Base-by-base conservation (phyloP, 1,284 basidiomycete genomes). In the Inonotus hispidus region DNA sequence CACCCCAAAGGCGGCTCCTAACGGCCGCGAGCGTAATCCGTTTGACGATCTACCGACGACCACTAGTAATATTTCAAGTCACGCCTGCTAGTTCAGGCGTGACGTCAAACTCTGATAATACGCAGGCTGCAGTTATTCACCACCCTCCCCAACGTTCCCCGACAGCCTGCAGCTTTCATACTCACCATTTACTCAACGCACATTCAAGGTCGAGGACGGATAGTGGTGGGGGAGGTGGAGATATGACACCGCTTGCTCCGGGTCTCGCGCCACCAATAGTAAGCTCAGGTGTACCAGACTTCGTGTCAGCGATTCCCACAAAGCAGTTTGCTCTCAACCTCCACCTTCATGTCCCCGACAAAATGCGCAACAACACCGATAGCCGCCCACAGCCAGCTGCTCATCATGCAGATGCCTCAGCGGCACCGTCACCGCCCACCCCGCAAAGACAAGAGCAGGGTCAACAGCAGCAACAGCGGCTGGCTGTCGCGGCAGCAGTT, bases 281-380 rank as follows among this genome's bases (percentile, higher is more conserved):
- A 70, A 72, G 74, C 66, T 70, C 75, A 72, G 69, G 77, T 69
- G 71, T 45, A 16, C 50, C 75, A 72, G 55, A 70, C 67, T 80
- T 80, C 71, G 75, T 78, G 67, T 75, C 82, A 67, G 83, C 83
- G 66, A 80, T 81, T 68, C 85, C 88, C 64, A 88, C 88, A 53
- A 88, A 56, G 27, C 37, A 45, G 43, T 35, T 87, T 50, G 81
- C 84, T 63, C 82, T 90, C 70, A 38, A 38, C 50, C 59, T 60
- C 59, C 85, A 87, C 66, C 78, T 92, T 77, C 83, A 89, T 88
- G 85, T 86, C 46, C 90, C 90, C 71, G 81, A 84, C 76, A 82
- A 83, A 71, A 89, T 88, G 84, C 82, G 82, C 66, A 77, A 74
- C 68, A 82, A 80, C 56, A 83, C 83, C 41, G 70, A 78, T 59